These are phyloP conservation scores for Thraustochytrium sp. DNA, from an alignment of 352 stramenopile genomes.

Conservation along the genomic window DNA sequence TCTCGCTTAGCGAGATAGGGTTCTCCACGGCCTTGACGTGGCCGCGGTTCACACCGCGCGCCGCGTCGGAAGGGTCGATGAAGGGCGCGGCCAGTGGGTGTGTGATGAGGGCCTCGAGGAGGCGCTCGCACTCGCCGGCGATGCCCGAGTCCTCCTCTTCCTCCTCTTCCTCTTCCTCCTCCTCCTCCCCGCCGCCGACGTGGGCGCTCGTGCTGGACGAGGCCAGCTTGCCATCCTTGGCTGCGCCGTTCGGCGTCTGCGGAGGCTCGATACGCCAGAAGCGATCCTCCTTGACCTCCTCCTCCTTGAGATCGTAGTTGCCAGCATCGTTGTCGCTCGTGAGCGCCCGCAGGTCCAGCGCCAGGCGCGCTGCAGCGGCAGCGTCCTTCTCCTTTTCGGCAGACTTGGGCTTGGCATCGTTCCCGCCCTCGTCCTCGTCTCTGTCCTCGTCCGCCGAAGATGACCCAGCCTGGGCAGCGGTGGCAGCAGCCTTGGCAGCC, in stretches of 20 bases:
- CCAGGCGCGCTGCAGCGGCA: too few species aligned
- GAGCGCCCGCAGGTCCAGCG: not conserved
- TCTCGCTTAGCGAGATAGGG: conserved; percentile 20
- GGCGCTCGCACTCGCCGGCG: conserved; percentile 12
- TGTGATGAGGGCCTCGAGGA: conserved; percentile 4
- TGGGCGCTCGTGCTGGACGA: too few species aligned
- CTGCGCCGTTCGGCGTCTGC: not conserved
- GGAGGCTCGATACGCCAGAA: not conserved
- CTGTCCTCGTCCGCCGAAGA: not conserved
- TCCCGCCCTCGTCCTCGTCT: too few species aligned
- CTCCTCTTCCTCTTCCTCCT: not conserved
- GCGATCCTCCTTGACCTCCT: not conserved
- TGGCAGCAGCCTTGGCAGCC: too few species aligned
- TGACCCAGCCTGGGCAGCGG: too few species aligned
- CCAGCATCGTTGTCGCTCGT: not conserved
- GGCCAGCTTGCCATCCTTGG: not conserved
- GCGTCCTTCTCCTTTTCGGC: too few species aligned
- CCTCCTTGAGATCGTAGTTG: conserved; percentile 14
- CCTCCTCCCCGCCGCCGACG: not conserved
- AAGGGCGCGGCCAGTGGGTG: not conserved
- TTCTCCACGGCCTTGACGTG: not conserved
- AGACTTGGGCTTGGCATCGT: too few species aligned
- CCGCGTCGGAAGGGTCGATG: not conserved
- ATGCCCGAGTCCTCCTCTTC: not conserved
- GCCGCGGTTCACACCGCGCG: too few species aligned